phyloP scores from a whole-genome alignment of 129 eudicot genomes.

The Logfia minima region DNA sequence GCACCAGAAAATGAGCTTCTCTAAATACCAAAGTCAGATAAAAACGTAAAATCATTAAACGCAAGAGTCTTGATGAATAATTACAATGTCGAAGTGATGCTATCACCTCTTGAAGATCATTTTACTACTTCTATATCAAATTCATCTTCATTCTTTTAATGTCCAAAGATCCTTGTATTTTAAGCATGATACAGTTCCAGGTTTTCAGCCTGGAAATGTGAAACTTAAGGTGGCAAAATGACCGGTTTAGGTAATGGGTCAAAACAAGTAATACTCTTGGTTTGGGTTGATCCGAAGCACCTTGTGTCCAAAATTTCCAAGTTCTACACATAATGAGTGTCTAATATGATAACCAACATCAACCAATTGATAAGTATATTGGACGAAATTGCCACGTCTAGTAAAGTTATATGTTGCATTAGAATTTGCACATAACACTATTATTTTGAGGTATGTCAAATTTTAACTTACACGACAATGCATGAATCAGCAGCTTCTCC shows the following conservation, averaged over 20 bases:
- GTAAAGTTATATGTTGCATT: not conserved
- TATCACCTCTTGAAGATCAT: slow-evolving; percentile 1
- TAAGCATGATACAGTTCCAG: not conserved
- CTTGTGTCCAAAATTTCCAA: not conserved
- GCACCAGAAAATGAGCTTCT: not conserved
- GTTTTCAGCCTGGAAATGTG: not conserved
- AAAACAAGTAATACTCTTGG: not conserved
- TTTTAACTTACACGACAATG: slow-evolving; percentile 73
- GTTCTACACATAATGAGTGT: not conserved
- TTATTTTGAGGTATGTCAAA: not conserved
- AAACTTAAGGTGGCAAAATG: not conserved
- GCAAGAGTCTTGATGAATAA: not conserved
- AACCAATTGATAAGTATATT: not conserved
- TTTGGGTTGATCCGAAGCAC: too few relatives aligned
- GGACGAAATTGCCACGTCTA: not conserved
- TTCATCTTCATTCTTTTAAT: not conserved
- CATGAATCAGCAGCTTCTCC: slow-evolving; percentile 76
- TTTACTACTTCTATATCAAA: not conserved
- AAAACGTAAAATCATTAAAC: slow-evolving; percentile 1
- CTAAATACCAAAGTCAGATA: not conserved
- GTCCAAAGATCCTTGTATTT: not conserved
- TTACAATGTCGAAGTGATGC: slow-evolving; percentile 9
- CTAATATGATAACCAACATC: not conserved
- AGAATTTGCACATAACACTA: not conserved
- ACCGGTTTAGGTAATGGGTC: not conserved